These are phyloP conservation scores for Rubia yunnanensis DNA, from an alignment of 257 asterid species.

Conservation along the genomic window DNA sequence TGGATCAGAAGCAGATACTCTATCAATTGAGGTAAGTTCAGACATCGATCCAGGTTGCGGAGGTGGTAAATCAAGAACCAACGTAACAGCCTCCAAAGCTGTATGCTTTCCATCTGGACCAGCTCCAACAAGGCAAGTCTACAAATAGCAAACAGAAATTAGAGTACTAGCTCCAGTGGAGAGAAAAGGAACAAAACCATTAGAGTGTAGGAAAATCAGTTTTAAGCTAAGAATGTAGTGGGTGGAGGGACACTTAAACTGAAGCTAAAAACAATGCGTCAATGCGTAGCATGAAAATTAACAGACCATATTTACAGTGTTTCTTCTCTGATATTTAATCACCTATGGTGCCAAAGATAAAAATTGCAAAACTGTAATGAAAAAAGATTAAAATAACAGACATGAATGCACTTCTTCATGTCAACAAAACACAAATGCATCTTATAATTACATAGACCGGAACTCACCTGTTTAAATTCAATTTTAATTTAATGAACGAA, in stretches of 20 bases:
- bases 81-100: slow-evolving; percentile 94
- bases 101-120: slow-evolving; percentile 98
- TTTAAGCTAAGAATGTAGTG: not conserved
- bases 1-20: slow-evolving; percentile 93
- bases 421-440: not conserved
- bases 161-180: not conserved
- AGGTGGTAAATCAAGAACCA: slow-evolving; percentile 98
- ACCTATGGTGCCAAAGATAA: not conserved
- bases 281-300: too few species aligned
- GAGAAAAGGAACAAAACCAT: not conserved
- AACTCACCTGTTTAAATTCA: not conserved
- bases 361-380: not conserved
- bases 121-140: slow-evolving; percentile 99
- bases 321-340: not conserved
- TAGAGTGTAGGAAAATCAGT: not conserved
- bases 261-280: not conserved
- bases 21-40: slow-evolving; percentile 75
- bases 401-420: not conserved
- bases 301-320: not conserved
- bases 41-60: slow-evolving; percentile 86
- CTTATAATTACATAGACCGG: not conserved
- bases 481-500: not conserved
- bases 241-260: not conserved
- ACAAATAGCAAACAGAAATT: slow-evolving; percentile 14
- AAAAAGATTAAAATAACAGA: not conserved